Evolutionary conservation across 495 filamentous ascomycete genomes (phyloP).

Genomic region (Tirmania nivea): DNA sequence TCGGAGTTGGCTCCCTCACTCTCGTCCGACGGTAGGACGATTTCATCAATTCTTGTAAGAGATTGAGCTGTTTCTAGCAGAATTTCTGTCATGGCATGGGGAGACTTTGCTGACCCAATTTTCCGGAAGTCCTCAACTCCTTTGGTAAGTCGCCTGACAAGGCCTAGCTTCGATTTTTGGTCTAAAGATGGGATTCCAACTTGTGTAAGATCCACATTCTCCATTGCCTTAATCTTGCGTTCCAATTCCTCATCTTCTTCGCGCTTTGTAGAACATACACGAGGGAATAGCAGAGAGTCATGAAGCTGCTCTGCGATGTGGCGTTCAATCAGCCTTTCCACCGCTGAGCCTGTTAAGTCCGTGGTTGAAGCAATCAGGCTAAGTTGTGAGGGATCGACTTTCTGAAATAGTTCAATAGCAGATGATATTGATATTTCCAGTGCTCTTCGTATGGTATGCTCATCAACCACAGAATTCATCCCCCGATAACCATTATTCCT

Average conservation of each 20-base stretch:
- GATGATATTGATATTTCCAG: conserved; percentile 80
- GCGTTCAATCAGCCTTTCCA: conserved; percentile 84
- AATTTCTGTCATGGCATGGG: conserved; percentile 86
- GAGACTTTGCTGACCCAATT: conserved; percentile 60
- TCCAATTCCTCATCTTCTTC: conserved; percentile 81
- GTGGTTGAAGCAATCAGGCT: conserved; percentile 82
- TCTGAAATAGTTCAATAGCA: conserved; percentile 86
- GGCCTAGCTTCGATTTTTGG: conserved; percentile 12
- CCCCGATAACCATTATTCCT: background rate
- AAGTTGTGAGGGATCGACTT: conserved; percentile 85
- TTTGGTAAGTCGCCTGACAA: conserved; percentile 32
- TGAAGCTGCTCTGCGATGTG: conserved; percentile 91
- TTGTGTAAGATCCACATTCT: conserved; percentile 82
- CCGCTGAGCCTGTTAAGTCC: conserved; percentile 73
- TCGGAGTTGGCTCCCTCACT: conserved; percentile 21
- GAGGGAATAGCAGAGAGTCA: conserved; percentile 61
- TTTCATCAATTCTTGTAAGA: conserved; percentile 37
- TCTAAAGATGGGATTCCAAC: conserved; percentile 43
- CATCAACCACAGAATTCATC: conserved; percentile 8
- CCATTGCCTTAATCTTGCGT: conserved; percentile 74
- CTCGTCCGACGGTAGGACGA: background rate
- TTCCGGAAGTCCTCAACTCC: conserved; percentile 81
- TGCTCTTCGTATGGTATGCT: conserved; percentile 43
- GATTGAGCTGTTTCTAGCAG: conserved; percentile 72
- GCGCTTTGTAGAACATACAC: conserved; percentile 53